These are phyloP conservation scores for Rhizopogon rudus DNA, from an alignment of 768 basidiomycete genomes.

Conservation along the genomic window DNA sequence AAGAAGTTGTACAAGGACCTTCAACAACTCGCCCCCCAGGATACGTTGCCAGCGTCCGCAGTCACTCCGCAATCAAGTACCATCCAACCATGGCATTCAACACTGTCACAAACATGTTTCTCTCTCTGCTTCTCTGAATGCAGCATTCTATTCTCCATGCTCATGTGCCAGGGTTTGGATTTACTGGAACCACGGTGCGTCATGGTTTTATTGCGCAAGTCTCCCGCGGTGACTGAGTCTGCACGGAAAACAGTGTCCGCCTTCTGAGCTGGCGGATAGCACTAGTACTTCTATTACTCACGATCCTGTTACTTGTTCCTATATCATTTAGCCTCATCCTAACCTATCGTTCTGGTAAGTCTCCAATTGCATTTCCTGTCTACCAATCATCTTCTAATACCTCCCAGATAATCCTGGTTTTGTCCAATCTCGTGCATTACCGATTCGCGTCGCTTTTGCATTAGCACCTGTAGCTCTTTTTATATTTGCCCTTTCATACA, in stretches of 20 bases:
- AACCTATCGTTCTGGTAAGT: conserved; percentile 33
- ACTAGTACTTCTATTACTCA: conserved; percentile 50
- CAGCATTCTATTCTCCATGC: conserved; percentile 63
- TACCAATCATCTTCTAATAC: background rate
- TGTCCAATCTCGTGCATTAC: conserved; percentile 24
- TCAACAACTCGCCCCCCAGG: conserved; percentile 37
- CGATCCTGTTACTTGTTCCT: conserved; percentile 65
- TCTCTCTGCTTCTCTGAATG: conserved; percentile 72
- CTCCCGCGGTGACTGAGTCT: conserved; percentile 1
- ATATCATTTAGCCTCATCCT: conserved; percentile 57
- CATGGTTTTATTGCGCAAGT: background rate
- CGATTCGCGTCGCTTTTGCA: conserved; percentile 33
- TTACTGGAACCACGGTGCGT: conserved; percentile 53
- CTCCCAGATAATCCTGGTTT: background rate
- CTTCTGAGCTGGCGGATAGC: conserved; percentile 67
- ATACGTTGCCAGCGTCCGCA: conserved; percentile 18
- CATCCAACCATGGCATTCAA: conserved; percentile 42
- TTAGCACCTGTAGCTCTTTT: conserved; percentile 50
- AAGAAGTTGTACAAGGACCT: conserved; percentile 57
- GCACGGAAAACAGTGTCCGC: conserved; percentile 41
- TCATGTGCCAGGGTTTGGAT: conserved; percentile 65
- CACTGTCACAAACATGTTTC: conserved; percentile 55
- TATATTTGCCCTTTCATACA: conserved; percentile 55
- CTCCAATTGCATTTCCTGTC: conserved; percentile 2
- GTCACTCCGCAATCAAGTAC: conserved; percentile 14